A percentile compares a stretch with the other conserved stretches of the same genome.
Evolutionary conservation across 257 asterid genomes (phyloP).

Genomic region (Cinchona pubescens): DNA sequence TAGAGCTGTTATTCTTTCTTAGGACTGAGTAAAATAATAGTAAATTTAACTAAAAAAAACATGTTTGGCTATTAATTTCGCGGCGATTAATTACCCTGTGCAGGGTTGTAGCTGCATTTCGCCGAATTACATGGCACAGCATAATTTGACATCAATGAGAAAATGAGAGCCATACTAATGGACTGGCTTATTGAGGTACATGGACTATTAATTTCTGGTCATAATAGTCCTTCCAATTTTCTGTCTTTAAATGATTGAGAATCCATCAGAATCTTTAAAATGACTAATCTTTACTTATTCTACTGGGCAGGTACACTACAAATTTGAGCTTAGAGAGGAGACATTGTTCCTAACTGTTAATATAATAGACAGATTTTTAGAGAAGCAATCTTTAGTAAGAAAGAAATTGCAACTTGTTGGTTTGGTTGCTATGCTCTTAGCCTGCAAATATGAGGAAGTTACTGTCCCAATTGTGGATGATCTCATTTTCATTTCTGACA

Average conservation of each 20-base stretch:
- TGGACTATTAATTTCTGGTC: background rate
- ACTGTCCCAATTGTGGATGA: slow-evolving; percentile 88
- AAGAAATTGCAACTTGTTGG: slow-evolving; percentile 94
- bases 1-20: background rate
- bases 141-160: slow-evolving; percentile 76
- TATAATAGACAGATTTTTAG: slow-evolving; percentile 77
- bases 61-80: background rate
- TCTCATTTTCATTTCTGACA: slow-evolving; percentile 78
- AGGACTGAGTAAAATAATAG: background rate
- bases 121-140: slow-evolving; percentile 75
- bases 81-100: background rate
- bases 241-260: background rate
- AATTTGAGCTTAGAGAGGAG: slow-evolving; percentile 84
- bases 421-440: slow-evolving; percentile 80
- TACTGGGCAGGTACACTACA: slow-evolving; percentile 77
- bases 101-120: slow-evolving; percentile 76
- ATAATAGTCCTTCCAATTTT: background rate
- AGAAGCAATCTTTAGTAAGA: slow-evolving; percentile 65
- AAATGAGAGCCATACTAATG: slow-evolving; percentile 80
- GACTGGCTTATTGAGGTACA: slow-evolving; percentile 93
- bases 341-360: slow-evolving; percentile 76
- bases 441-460: slow-evolving; percentile 94
- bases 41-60: background rate
- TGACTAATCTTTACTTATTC: background rate
- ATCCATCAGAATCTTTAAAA: background rate